Conservation (phyloP, 352 stramenopile species). For the Blastocystis sp. region DNA sequence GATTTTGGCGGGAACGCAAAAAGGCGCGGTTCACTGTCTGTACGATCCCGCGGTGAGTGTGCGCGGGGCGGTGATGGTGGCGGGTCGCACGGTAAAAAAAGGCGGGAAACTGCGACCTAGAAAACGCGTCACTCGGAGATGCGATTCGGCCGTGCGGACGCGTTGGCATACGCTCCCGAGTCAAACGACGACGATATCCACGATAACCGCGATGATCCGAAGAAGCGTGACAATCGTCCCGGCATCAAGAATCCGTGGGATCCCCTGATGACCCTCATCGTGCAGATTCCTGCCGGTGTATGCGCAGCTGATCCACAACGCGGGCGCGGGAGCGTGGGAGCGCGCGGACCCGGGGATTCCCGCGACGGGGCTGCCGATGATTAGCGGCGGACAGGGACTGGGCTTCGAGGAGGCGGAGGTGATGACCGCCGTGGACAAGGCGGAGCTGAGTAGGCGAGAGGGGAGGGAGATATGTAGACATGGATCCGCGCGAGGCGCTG, state of each 20-base stretch:
- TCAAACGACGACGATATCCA: constrained; percentile 20
- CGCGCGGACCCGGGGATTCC: neutral
- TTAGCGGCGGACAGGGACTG: neutral
- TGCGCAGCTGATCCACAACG: neutral
- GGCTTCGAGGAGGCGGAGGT: neutral
- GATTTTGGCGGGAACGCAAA: constrained; percentile 37
- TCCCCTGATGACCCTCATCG: too few species aligned
- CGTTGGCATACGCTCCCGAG: neutral
- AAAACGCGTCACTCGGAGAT: constrained; percentile 33
- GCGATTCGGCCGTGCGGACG: constrained; percentile 13
- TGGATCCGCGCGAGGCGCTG: constrained; percentile 41
- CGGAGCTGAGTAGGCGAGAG: neutral
- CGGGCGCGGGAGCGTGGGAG: neutral
- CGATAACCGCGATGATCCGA: constrained; percentile 12
- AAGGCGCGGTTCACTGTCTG: neutral
- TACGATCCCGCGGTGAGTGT: constrained; percentile 40
- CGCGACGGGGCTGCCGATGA: constrained; percentile 18
- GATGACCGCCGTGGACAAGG: neutral
- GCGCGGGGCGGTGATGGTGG: constrained; percentile 30
- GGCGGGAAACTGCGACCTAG: neutral
- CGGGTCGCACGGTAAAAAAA: neutral
- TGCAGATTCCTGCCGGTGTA: neutral
- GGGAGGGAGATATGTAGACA: neutral
- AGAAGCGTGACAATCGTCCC: constrained; percentile 18
- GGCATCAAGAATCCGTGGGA: neutral